Conservation (phyloP, 768 basidiomycete genomes). For the Piloderma croceum region DNA sequence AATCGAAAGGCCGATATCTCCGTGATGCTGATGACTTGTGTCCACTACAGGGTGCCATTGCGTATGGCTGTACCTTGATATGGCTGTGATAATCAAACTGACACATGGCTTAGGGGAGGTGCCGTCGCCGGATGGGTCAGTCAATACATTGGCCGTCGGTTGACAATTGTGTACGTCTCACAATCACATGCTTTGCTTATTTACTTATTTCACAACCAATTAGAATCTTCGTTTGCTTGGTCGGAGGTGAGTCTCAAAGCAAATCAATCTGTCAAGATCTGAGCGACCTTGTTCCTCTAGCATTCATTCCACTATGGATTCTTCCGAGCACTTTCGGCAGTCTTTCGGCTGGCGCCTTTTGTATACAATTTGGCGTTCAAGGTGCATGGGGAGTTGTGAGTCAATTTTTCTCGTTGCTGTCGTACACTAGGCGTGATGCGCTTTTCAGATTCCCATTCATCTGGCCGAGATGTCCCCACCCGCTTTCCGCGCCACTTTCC, state of each 20-base stretch:
- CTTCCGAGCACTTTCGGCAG: slow-evolving; percentile 61
- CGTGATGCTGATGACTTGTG: no score
- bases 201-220: slow-evolving; percentile 1
- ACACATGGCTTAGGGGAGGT: slow-evolving; percentile 47
- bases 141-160: slow-evolving; percentile 77
- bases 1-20: no score
- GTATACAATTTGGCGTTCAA: slow-evolving; percentile 82
- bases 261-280: no score
- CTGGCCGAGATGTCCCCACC: slow-evolving; percentile 82
- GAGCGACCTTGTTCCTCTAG: slow-evolving; percentile 14
- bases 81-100: slow-evolving; percentile 2
- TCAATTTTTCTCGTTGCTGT: neutral
- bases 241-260: slow-evolving; percentile 39
- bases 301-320: slow-evolving; percentile 79
- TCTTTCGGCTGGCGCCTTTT: slow-evolving; percentile 82
- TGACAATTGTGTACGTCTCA: slow-evolving; percentile 50
- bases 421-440: neutral
- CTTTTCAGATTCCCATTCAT: slow-evolving; percentile 61
- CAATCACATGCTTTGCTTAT: slow-evolving; percentile 5
- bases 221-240: slow-evolving; percentile 49
- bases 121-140: slow-evolving; percentile 64
- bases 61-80: slow-evolving; percentile 23
- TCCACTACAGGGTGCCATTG: slow-evolving; percentile 35
- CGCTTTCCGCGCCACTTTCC: slow-evolving; percentile 84
- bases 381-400: slow-evolving; percentile 86